Evolutionary conservation across 1,139 yeast genomes (phyloP), one percentile per base, ranked within the genome.

Genomic region (Blastobotrys proliferans): DNA sequence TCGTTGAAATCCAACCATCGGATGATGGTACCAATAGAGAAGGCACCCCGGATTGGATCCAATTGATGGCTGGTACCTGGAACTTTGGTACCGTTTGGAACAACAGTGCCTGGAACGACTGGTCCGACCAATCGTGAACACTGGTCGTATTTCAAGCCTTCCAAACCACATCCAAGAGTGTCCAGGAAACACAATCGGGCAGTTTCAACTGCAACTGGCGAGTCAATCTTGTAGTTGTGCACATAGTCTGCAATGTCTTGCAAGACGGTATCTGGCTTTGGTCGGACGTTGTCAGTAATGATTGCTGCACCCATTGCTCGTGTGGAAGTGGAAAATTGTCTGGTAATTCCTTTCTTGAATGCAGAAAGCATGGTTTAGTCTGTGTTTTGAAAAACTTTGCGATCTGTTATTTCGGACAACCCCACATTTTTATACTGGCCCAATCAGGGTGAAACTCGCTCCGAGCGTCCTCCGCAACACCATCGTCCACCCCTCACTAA

Each of bases 1-100:
- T 76, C 81, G 51, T 76, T 76, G 63, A 69, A 76, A 51, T 76
- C 82, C 46, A 76, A 62, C 81, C 81, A 76, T 48, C 82, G 67
- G 51, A 76, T 74, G 49, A 72, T 60, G 17, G 80, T 72, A 9
- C 81, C 81, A 47, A 75, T 72, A 38, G 76, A 64, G 60, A 76
- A 76, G 20, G 81, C 80, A 35, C 77, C 81, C 43, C 75, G 68
- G 33, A 76, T 66, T 11, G 82, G 81, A 55, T 77, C 81, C 52
- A 73, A 61, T 50, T 65, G 69, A 52, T 70, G 66, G 35, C 58
- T 48, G 2, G 82, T 77, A 28, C 82, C 81, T 27, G 75, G 69
- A 22, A 76, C 74, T 41, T 66, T 69, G 20, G 78, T 65, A 38
- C 81, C 81, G 51, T 72, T 69, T 33, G 79, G 77, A 18, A 77